phyloP scores from a whole-genome alignment of 1,284 basidiomycete genomes.

The Omphalotus olearius region DNA sequence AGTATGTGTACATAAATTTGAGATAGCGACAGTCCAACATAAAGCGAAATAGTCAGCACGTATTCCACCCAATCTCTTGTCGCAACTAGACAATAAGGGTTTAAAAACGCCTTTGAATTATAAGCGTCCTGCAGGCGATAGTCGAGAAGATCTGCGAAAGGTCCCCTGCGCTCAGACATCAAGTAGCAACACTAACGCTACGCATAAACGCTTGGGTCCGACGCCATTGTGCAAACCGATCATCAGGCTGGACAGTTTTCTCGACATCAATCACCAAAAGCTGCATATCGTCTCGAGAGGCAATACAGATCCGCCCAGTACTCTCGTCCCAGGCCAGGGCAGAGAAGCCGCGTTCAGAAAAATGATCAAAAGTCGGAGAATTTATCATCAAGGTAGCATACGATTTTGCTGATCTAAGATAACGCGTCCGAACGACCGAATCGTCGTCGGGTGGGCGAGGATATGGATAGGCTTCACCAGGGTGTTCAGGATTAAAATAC shows the following conservation, averaged over 20 bases:
- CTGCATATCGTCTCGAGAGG: slow-evolving; percentile 25
- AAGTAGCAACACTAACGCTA: too few relatives aligned
- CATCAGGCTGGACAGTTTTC: slow-evolving; percentile 2
- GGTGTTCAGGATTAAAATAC: slow-evolving; percentile 29
- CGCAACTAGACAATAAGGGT: too few relatives aligned
- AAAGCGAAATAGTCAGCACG: too few relatives aligned
- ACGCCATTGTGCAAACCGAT: slow-evolving; percentile 5
- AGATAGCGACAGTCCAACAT: too few relatives aligned
- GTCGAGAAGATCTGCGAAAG: too few relatives aligned
- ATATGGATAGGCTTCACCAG: slow-evolving; percentile 8
- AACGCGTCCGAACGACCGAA: slow-evolving; percentile 15
- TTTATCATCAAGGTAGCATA: slow-evolving; percentile 3
- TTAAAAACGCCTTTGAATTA: too few relatives aligned
- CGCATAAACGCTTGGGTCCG: slow-evolving; percentile 1
- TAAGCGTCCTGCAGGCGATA: too few relatives aligned
- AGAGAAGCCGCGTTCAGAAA: slow-evolving; percentile 26
- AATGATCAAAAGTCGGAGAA: slow-evolving; percentile 2
- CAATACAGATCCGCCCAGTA: slow-evolving; percentile 38
- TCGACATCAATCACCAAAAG: slow-evolving; percentile 29
- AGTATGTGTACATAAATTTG: too few relatives aligned
- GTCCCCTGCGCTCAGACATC: too few relatives aligned
- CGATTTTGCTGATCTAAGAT: slow-evolving; percentile 3
- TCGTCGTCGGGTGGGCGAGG: neutral
- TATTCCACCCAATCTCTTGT: too few relatives aligned
- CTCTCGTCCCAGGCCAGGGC: slow-evolving; percentile 43